Conservation (phyloP, 1,284 basidiomycete genomes). For the Grifola frondosa region DNA sequence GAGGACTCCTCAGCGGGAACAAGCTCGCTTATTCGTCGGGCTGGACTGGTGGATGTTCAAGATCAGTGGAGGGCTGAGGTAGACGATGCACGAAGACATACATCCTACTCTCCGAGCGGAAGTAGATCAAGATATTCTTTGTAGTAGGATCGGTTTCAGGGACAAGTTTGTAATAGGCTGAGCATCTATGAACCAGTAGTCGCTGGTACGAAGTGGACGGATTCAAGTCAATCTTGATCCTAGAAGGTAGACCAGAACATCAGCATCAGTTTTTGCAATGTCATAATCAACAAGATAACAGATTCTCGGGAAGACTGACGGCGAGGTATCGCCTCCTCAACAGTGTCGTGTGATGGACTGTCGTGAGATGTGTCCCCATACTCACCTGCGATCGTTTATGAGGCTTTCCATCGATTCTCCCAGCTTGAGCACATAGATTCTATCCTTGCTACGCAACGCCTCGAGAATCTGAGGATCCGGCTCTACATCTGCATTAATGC, state of each 20-base stretch:
- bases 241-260: constrained; percentile 31
- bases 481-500: constrained; percentile 35
- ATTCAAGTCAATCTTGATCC: constrained; percentile 59
- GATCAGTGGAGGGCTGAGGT: constrained; percentile 6
- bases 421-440: constrained; percentile 79
- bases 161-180: constrained; percentile 68
- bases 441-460: constrained; percentile 82
- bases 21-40: constrained; percentile 68
- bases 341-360: constrained; percentile 7
- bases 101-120: constrained; percentile 69
- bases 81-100: constrained; percentile 40
- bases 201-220: constrained; percentile 78
- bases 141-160: constrained; percentile 65
- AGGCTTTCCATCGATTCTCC: constrained; percentile 79
- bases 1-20: constrained; percentile 69
- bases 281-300: background rate
- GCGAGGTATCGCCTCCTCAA: background rate
- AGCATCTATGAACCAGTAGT: constrained; percentile 79
- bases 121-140: constrained; percentile 59
- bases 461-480: constrained; percentile 77
- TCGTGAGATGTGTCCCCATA: constrained; percentile 24
- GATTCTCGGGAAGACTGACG: background rate
- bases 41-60: constrained; percentile 47
- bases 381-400: constrained; percentile 69
- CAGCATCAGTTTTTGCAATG: too few relatives aligned